Conservation (phyloP, 768 basidiomycete species). For the Rhizopogon sp. region DNA sequence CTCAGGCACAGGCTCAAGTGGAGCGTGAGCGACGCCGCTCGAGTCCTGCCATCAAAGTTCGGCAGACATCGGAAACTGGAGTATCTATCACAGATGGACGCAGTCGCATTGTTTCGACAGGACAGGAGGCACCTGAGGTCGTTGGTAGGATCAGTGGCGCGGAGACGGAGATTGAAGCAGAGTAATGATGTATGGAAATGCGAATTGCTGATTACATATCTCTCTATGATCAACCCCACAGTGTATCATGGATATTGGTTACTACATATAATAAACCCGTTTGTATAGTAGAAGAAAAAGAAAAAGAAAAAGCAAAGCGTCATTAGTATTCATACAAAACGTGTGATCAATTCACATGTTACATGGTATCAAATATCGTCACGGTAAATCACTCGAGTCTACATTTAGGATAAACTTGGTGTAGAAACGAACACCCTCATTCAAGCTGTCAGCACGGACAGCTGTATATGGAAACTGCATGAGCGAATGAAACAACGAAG, state of each 20-base stretch:
- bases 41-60: slow-evolving; percentile 14
- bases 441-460: slow-evolving; percentile 42
- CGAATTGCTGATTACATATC: neutral
- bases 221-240: no score
- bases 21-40: slow-evolving; percentile 20
- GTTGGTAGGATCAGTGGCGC: slow-evolving; percentile 14
- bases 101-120: slow-evolving; percentile 12
- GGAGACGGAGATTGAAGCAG: slow-evolving; percentile 9
- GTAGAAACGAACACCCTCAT: slow-evolving; percentile 67
- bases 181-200: slow-evolving; percentile 3
- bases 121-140: slow-evolving; percentile 13
- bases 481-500: slow-evolving; percentile 2
- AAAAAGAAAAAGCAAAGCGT: neutral
- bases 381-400: slow-evolving; percentile 41
- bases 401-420: slow-evolving; percentile 59
- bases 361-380: neutral
- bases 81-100: slow-evolving; percentile 8
- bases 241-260: no score
- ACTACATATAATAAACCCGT: no score
- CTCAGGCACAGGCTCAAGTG: slow-evolving; percentile 10
- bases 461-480: slow-evolving; percentile 27
- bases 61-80: slow-evolving; percentile 11
- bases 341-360: neutral
- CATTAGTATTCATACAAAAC: neutral
- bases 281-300: neutral